Evolutionary conservation across 768 basidiomycete genomes (phyloP).

Genomic region (Russula dissimulans): DNA sequence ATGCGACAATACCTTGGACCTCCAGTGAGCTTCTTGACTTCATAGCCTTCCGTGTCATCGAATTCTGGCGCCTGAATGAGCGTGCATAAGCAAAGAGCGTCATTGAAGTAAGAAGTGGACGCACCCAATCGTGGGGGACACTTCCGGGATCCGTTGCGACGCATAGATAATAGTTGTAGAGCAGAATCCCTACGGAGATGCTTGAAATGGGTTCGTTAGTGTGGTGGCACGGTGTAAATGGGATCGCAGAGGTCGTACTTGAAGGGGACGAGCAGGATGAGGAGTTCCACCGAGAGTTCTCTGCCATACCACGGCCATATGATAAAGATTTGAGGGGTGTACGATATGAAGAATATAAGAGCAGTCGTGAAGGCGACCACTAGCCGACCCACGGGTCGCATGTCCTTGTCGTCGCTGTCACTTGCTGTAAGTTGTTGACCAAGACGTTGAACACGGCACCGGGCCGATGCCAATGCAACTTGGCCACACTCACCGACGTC

Average conservation of each 20-base stretch:
- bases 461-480: neutral
- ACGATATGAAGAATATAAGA: conserved; percentile 80
- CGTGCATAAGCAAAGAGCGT: neutral
- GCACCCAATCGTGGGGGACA: conserved; percentile 73
- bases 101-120: conserved; percentile 19
- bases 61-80: conserved; percentile 62
- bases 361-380: conserved; percentile 59
- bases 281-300: conserved; percentile 60
- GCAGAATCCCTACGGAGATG: conserved; percentile 60
- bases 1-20: conserved; percentile 77
- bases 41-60: conserved; percentile 56
- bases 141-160: conserved; percentile 77
- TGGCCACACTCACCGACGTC: conserved; percentile 6
- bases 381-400: conserved; percentile 49
- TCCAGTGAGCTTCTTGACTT: conserved; percentile 85
- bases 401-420: conserved; percentile 16
- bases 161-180: conserved; percentile 85
- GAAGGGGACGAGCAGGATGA: conserved; percentile 78
- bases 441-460: neutral
- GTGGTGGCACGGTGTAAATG: neutral
- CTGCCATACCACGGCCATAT: conserved; percentile 91
- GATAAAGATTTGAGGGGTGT: conserved; percentile 82
- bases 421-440: no score
- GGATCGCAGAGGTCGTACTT: conserved; percentile 47
- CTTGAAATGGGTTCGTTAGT: conserved; percentile 33